Conservation (phyloP, 202 grass and related monocot species). For the Schoenoplectus tabernaemontani region DNA sequence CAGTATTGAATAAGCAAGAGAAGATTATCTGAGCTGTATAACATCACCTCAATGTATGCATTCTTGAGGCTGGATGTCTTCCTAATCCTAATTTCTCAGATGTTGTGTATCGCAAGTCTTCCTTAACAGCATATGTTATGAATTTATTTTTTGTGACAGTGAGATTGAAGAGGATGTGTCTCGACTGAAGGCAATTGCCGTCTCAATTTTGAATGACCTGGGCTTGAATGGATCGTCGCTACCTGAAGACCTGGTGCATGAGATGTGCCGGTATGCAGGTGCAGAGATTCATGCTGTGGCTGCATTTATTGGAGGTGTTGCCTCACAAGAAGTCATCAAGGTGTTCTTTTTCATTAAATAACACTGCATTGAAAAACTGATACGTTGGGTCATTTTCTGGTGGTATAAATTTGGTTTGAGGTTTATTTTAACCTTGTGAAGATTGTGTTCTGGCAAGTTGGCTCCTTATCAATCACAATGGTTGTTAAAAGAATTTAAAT, state of each 20-base stretch:
- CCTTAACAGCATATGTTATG: neutral
- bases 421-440: neutral
- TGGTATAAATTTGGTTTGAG: neutral
- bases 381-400: neutral
- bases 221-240: slow-evolving; percentile 55
- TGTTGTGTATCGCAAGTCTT: neutral
- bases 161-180: slow-evolving; percentile 86
- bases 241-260: slow-evolving; percentile 64
- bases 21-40: neutral
- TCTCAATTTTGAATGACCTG: slow-evolving; percentile 59
- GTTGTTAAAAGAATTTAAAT: neutral
- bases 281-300: slow-evolving; percentile 72
- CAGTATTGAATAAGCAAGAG: slow-evolving; percentile 1
- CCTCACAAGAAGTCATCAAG: slow-evolving; percentile 93
- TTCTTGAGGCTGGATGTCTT: too few relatives aligned
- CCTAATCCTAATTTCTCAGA: neutral
- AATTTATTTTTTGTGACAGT: slow-evolving; percentile 24
- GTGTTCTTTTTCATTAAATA: slow-evolving; percentile 21
- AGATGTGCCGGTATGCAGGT: slow-evolving; percentile 81
- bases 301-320: slow-evolving; percentile 75
- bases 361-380: neutral
- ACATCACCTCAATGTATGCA: neutral
- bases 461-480: neutral
- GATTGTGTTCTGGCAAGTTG: neutral
- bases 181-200: slow-evolving; percentile 59